Conservation (phyloP, 2,329 filamentous ascomycete genomes). For the Ophiostoma ips region DNA sequence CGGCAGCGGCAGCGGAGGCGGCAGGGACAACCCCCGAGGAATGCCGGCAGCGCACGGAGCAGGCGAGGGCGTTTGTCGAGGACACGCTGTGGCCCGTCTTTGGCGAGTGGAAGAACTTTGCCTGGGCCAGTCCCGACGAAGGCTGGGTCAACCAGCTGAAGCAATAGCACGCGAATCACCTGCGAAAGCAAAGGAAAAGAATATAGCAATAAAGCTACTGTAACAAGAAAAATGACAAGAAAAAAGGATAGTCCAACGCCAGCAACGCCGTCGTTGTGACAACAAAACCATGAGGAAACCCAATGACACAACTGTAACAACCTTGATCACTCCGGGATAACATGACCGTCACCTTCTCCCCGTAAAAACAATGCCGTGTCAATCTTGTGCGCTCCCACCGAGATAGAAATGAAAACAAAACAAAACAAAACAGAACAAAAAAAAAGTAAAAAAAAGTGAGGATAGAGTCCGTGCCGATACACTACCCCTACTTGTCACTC, state of each 20-base stretch:
- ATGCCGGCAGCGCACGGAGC: slow-evolving; percentile 16
- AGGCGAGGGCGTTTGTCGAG: slow-evolving; percentile 23
- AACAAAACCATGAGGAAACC: too few species aligned
- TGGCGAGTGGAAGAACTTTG: slow-evolving; percentile 48
- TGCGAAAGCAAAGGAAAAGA: background rate
- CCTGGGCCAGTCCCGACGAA: slow-evolving; percentile 23
- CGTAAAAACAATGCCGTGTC: background rate
- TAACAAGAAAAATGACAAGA: background rate
- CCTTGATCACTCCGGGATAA: background rate
- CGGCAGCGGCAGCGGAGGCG: too few species aligned
- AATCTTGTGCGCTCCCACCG: background rate
- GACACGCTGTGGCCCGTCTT: slow-evolving; percentile 39
- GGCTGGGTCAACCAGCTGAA: slow-evolving; percentile 14
- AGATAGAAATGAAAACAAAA: background rate
- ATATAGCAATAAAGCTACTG: background rate
- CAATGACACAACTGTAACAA: too few species aligned
- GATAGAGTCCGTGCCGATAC: too few species aligned
- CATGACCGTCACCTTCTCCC: too few species aligned
- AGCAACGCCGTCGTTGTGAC: too few species aligned
- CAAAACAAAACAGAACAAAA: background rate
- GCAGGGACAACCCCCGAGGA: slow-evolving; percentile 15
- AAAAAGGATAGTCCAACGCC: background rate
- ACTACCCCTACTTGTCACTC: slow-evolving; percentile 2
- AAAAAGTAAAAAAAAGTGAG: too few species aligned
- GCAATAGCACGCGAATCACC: background rate